phyloP scores from a whole-genome alignment of 1,139 yeast species.

The Diutina catenulata region DNA sequence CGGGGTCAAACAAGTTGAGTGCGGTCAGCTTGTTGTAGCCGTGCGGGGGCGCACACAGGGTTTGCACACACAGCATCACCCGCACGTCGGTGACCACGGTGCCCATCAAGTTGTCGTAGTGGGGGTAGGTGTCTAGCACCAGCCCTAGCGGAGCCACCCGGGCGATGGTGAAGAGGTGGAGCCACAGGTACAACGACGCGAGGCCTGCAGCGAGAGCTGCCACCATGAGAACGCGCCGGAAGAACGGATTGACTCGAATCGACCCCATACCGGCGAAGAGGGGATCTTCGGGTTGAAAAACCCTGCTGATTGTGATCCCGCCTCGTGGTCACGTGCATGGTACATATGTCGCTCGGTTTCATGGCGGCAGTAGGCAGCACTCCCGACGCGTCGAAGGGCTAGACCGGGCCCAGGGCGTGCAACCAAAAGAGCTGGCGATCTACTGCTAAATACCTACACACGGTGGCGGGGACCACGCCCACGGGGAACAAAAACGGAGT shows the following conservation, averaged over 20 bases:
- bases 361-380: too few relatives aligned
- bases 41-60: background rate
- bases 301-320: too few relatives aligned
- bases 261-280: too few relatives aligned
- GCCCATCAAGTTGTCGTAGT: background rate
- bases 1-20: background rate
- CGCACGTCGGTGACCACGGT: background rate
- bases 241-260: constrained; percentile 1
- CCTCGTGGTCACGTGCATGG: too few relatives aligned
- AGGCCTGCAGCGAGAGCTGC: background rate
- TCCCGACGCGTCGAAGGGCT: too few relatives aligned
- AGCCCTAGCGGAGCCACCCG: background rate
- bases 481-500: too few relatives aligned
- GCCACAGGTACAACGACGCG: background rate
- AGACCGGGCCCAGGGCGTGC: too few relatives aligned
- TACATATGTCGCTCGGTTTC: too few relatives aligned
- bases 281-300: too few relatives aligned
- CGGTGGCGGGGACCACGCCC: too few relatives aligned
- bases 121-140: background rate
- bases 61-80: background rate
- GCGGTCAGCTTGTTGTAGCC: constrained; percentile 1
- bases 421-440: too few relatives aligned
- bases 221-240: background rate
- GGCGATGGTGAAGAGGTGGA: background rate
- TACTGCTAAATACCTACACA: too few relatives aligned